A percentile compares a stretch with the other conserved stretches of the same genome.
phyloP scores from a whole-genome alignment of 176 grass and related monocot genomes.

The Bothriochloa decipiens region DNA sequence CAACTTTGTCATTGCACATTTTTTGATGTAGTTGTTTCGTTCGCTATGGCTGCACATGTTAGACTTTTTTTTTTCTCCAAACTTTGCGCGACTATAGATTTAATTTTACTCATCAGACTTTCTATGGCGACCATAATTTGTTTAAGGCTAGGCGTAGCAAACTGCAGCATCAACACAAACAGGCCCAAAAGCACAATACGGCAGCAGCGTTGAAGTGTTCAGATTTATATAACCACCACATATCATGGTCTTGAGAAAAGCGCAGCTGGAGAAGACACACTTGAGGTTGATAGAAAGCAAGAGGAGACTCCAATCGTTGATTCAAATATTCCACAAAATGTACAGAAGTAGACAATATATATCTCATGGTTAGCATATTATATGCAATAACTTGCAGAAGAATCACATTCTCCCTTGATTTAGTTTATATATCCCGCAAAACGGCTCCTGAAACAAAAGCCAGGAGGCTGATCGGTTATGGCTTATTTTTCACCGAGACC shows the following conservation, averaged over 20 bases:
- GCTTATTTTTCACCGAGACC: not conserved
- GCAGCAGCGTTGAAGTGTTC: not conserved
- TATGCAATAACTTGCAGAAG: conserved; percentile 9
- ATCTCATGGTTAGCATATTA: not conserved
- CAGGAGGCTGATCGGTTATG: conserved; percentile 24
- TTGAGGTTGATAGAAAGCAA: not conserved
- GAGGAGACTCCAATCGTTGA: not conserved
- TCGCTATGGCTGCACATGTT: no score
- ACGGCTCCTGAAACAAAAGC: conserved; percentile 19
- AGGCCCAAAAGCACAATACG: not conserved
- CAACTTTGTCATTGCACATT: no score
- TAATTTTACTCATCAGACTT: not conserved
- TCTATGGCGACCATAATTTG: not conserved
- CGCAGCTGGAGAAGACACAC: not conserved
- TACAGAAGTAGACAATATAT: not conserved
- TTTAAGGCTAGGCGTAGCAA: not conserved
- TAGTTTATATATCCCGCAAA: conserved; percentile 35
- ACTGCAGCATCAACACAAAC: not conserved
- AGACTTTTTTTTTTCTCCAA: not conserved
- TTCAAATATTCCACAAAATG: conserved; percentile 4
- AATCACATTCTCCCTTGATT: conserved; percentile 21
- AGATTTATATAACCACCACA: no score
- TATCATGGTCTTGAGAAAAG: not conserved
- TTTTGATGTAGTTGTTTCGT: no score
- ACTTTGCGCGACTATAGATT: not conserved